A percentile compares a stretch with the other conserved stretches of the same genome.
phyloP scores from a whole-genome alignment of 2,329 filamentous ascomycete genomes.

The Fusarium redolens region DNA sequence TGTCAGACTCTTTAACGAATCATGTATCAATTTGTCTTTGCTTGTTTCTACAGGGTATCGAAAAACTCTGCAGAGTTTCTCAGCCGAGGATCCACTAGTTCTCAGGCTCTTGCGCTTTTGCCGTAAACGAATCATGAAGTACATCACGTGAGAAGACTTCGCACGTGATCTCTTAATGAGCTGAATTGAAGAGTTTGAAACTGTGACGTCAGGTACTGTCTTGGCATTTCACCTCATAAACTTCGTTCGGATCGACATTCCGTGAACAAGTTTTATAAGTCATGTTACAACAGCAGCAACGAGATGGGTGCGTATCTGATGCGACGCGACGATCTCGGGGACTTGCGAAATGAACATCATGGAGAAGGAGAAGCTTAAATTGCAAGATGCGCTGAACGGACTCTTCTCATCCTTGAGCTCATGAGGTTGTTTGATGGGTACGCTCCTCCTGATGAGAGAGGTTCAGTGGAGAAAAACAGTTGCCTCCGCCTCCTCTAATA shows the following conservation, averaged over 20 bases:
- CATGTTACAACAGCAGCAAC: background rate
- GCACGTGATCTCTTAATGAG: background rate
- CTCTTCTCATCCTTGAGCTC: conserved; percentile 14
- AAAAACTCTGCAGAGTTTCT: conserved; percentile 29
- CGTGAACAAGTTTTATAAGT: background rate
- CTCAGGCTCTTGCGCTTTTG: background rate
- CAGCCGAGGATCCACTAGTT: conserved; percentile 2
- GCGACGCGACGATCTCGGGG: background rate
- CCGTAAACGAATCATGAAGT: conserved; percentile 18
- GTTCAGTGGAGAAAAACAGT: conserved; percentile 26
- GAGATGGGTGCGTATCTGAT: background rate
- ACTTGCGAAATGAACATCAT: background rate
- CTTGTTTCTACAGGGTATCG: conserved; percentile 1
- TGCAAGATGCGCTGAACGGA: conserved; percentile 7
- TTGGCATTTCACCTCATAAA: conserved; percentile 13
- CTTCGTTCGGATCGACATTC: background rate
- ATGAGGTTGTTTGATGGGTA: conserved; percentile 36
- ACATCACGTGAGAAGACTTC: conserved; percentile 11
- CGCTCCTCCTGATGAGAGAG: conserved; percentile 1
- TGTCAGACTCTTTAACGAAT: conserved; percentile 17
- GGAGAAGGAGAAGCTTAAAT: conserved; percentile 30
- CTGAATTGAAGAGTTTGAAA: background rate
- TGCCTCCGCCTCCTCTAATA: conserved; percentile 15
- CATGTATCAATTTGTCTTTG: background rate
- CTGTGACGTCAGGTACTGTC: conserved; percentile 22